phyloP scores from a whole-genome alignment of 352 stramenopile genomes.

The Phytophthora litchii region DNA sequence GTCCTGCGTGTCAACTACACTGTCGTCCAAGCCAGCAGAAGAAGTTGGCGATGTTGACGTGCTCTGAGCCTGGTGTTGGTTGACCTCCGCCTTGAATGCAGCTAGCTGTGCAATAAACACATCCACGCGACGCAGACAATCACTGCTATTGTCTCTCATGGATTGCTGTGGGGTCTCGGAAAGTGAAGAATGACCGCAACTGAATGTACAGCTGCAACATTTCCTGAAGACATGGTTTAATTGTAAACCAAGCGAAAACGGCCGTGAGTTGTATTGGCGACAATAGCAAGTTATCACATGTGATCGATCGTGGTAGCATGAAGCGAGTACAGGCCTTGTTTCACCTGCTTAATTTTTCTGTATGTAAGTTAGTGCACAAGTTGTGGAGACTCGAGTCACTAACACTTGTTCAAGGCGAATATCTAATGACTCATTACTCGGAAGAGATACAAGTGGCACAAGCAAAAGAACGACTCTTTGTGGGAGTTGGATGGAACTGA shows the following conservation, averaged over 20 bases:
- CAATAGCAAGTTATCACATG: too few species aligned
- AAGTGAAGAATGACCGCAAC: neutral
- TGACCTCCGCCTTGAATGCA: neutral
- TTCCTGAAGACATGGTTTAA: neutral
- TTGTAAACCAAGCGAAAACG: neutral
- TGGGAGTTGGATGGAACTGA: too few species aligned
- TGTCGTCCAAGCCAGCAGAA: neutral
- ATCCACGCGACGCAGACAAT: constrained; percentile 1
- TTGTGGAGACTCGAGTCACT: too few species aligned
- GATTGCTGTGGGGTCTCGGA: neutral
- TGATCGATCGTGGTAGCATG: too few species aligned
- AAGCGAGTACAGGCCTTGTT: too few species aligned
- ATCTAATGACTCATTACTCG: too few species aligned
- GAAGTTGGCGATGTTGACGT: neutral
- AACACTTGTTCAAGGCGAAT: too few species aligned
- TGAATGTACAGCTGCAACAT: neutral
- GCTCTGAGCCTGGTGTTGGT: neutral
- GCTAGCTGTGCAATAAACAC: constrained; percentile 1
- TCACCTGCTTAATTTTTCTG: too few species aligned
- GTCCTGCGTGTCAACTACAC: neutral
- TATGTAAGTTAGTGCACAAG: too few species aligned
- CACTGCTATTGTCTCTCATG: neutral
- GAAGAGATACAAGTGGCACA: too few species aligned
- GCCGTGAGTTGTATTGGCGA: too few species aligned
- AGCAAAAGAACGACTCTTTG: too few species aligned